Evolutionary conservation across 305 asterid species (phyloP).

Genomic region (Solanum hybrid): DNA sequence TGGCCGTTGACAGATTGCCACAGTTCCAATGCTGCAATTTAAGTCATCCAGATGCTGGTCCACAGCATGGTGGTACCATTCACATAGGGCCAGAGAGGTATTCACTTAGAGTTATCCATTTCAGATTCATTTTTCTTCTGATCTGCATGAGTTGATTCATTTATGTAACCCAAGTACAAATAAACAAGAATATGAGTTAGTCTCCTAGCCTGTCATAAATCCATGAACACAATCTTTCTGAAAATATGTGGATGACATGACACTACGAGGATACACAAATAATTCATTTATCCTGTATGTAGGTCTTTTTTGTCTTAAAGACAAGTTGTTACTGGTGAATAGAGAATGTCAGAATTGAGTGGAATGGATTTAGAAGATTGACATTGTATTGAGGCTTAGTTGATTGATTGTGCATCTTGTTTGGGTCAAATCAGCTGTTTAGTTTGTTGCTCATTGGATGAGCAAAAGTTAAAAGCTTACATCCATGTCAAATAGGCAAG

Average conservation of each 20-base stretch:
- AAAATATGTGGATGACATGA: neutral
- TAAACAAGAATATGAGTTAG: neutral
- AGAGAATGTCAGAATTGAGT: neutral
- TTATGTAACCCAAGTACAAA: neutral
- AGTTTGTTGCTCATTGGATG: neutral
- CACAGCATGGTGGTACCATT: constrained; percentile 89
- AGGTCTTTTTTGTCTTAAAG: neutral
- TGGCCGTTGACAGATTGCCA: constrained; percentile 78
- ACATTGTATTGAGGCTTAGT: neutral
- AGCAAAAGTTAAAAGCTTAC: neutral
- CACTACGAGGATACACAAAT: neutral
- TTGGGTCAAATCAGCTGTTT: neutral
- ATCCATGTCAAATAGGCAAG: neutral
- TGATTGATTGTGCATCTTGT: neutral
- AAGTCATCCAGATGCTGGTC: constrained; percentile 59
- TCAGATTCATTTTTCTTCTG: constrained; percentile 4
- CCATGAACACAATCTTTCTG: neutral
- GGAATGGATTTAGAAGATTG: neutral
- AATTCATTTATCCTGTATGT: neutral
- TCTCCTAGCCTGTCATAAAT: neutral
- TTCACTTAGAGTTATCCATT: constrained; percentile 5
- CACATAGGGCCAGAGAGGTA: constrained; percentile 95
- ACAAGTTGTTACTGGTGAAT: neutral
- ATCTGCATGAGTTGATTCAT: neutral
- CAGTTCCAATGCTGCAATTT: constrained; percentile 65